These are phyloP conservation scores for Globisporangium takayamanum DNA, from an alignment of 352 stramenopile species.

Conservation along the genomic window DNA sequence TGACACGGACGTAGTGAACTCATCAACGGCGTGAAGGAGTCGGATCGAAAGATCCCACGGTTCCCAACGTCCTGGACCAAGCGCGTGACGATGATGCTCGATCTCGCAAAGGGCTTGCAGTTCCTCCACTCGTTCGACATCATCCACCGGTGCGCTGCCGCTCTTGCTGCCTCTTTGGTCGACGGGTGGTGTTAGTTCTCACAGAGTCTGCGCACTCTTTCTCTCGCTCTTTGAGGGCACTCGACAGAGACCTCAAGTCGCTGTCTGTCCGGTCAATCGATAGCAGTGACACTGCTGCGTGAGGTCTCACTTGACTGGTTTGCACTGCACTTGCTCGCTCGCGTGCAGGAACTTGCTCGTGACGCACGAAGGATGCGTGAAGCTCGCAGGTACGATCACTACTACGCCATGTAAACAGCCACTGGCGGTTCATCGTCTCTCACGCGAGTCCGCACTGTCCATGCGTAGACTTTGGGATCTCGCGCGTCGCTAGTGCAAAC, in stretches of 20 bases:
- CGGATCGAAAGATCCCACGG: constrained; percentile 40
- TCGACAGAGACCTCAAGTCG: constrained; percentile 65
- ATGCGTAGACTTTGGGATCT: constrained; percentile 66
- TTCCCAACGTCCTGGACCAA: constrained; percentile 76
- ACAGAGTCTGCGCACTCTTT: not conserved
- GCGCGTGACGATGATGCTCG: constrained; percentile 71
- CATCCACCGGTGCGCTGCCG: constrained; percentile 46
- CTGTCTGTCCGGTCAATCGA: constrained; percentile 15
- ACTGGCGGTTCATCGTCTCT: not conserved
- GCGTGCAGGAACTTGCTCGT: constrained; percentile 60
- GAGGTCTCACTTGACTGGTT: no score
- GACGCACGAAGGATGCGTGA: constrained; percentile 61
- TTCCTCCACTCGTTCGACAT: constrained; percentile 82
- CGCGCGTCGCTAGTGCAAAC: constrained; percentile 39
- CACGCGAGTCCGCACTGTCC: not conserved
- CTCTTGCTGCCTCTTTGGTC: not conserved
- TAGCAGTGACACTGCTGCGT: not conserved
- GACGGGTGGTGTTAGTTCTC: no score
- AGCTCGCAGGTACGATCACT: constrained; percentile 41
- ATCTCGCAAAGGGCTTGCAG: constrained; percentile 60
- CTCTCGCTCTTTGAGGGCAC: not conserved
- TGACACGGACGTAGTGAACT: constrained; percentile 32
- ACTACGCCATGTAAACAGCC: not conserved
- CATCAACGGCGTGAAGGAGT: constrained; percentile 64
- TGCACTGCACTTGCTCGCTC: not conserved